A percentile compares a stretch with the other conserved stretches of the same genome.
phyloP scores from a whole-genome alignment of 352 stramenopile genomes.

The Globisporangium cederbergense region DNA sequence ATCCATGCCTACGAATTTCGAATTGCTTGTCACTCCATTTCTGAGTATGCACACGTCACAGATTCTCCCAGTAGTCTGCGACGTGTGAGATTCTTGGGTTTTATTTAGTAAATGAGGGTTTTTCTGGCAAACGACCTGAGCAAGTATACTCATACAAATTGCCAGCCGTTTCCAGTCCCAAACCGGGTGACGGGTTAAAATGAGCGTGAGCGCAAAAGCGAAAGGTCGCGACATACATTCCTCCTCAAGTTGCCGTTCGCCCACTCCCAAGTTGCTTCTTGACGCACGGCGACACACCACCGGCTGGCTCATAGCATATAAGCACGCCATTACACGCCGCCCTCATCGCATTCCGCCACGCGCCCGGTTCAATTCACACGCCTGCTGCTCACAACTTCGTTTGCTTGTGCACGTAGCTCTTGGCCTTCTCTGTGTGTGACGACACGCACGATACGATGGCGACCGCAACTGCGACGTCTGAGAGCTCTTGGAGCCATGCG shows the following conservation, averaged over 20 bases:
- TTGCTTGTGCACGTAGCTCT: not conserved
- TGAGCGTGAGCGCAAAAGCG: not conserved
- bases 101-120: too few relatives aligned
- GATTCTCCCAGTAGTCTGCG: too few relatives aligned
- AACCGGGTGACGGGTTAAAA: too few relatives aligned
- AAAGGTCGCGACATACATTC: not conserved
- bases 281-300: constrained; percentile 9
- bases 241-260: not conserved
- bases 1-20: too few relatives aligned
- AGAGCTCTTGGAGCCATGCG: not conserved
- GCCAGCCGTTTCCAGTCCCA: too few relatives aligned
- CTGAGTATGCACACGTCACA: too few relatives aligned
- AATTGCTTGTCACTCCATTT: too few relatives aligned
- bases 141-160: too few relatives aligned
- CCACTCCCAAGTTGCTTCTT: not conserved
- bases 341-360: constrained; percentile 1
- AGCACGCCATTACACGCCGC: too few relatives aligned
- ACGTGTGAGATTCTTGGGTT: too few relatives aligned
- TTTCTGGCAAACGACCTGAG: too few relatives aligned
- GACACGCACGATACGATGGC: not conserved
- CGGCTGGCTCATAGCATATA: not conserved
- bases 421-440: not conserved
- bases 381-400: not conserved
- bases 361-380: too few relatives aligned
- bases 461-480: not conserved